phyloP scores from a whole-genome alignment of 225 moss, liverwort and hornwort species.

The Pseudoscleropodium purum region DNA sequence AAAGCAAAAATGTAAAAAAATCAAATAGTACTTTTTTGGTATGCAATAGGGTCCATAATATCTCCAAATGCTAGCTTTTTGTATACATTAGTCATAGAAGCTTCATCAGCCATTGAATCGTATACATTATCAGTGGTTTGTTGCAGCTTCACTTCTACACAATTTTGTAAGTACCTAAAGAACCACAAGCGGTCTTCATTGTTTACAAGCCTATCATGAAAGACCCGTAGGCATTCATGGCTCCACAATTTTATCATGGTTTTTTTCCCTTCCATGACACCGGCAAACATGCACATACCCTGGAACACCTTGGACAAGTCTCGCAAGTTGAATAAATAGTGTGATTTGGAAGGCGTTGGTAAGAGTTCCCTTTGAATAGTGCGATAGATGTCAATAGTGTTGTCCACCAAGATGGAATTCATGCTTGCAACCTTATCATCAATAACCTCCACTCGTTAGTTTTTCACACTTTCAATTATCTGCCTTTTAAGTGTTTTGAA shows the following conservation, averaged over 20 bases:
- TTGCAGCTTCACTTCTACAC: slow-evolving; percentile 38
- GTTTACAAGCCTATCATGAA: slow-evolving; percentile 66
- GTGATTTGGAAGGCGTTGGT: slow-evolving; percentile 77
- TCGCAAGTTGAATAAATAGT: slow-evolving; percentile 70
- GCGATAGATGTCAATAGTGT: slow-evolving; percentile 65
- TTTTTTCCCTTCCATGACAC: slow-evolving; percentile 66
- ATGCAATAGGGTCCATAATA: slow-evolving; percentile 67
- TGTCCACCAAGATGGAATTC: slow-evolving; percentile 33
- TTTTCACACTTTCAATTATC: neutral
- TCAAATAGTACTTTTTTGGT: slow-evolving; percentile 40
- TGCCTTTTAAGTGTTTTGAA: neutral
- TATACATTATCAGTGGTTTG: slow-evolving; percentile 45
- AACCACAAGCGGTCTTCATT: slow-evolving; percentile 70
- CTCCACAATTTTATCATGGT: slow-evolving; percentile 71
- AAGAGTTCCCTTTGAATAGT: slow-evolving; percentile 66
- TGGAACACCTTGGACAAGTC: slow-evolving; percentile 78
- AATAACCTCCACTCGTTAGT: neutral
- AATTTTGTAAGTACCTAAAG: slow-evolving; percentile 32
- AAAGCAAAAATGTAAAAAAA: too few relatives aligned
- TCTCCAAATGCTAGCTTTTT: slow-evolving; percentile 69
- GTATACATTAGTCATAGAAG: slow-evolving; percentile 37
- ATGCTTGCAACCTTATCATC: slow-evolving; percentile 42
- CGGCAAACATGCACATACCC: slow-evolving; percentile 68
- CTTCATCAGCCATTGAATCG: slow-evolving; percentile 28
- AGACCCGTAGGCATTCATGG: slow-evolving; percentile 72